These are phyloP conservation scores for Rutidosis leptorrhynchoides DNA, from an alignment of 129 eudicot species.

Conservation along the genomic window DNA sequence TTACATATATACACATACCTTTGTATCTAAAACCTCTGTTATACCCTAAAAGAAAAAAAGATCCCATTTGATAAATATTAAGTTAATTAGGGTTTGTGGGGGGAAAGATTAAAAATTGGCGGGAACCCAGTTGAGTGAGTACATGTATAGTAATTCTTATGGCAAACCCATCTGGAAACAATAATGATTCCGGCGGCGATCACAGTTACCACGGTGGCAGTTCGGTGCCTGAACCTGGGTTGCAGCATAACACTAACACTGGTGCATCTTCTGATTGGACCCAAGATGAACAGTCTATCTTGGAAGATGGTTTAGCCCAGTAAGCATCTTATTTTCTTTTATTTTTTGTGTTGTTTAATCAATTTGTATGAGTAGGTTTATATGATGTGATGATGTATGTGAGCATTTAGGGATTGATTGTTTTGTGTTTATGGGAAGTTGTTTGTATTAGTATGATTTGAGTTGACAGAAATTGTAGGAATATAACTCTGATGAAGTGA, in stretches of 20 bases:
- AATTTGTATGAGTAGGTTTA: neutral
- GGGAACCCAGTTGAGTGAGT: constrained; percentile 25
- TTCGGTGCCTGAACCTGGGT: constrained; percentile 29
- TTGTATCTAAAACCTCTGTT: constrained; percentile 19
- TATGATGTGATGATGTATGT: constrained; percentile 5
- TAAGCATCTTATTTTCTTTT: constrained; percentile 6
- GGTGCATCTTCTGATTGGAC: constrained; percentile 49
- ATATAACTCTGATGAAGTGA: neutral
- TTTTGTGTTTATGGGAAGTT: neutral
- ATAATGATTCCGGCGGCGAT: constrained; percentile 29
- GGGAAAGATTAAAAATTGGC: constrained; percentile 30
- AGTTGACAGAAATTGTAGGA: neutral
- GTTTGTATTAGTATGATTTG: neutral
- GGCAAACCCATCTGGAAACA: constrained; percentile 55
- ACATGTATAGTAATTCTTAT: constrained; percentile 14
- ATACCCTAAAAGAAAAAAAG: constrained; percentile 16
- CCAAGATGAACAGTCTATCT: constrained; percentile 41
- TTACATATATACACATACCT: neutral
- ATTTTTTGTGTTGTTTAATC: neutral
- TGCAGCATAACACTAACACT: constrained; percentile 16
- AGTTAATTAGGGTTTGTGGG: constrained; percentile 16
- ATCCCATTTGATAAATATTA: neutral
- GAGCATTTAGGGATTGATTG: constrained; percentile 22
- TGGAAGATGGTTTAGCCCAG: constrained; percentile 45
- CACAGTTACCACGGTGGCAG: constrained; percentile 22